Percentiles rank a stretch among this genome's conserved stretches.
Evolutionary conservation across 2,329 filamentous ascomycete species (phyloP).

Genomic region (Ascochyta rabiei): DNA sequence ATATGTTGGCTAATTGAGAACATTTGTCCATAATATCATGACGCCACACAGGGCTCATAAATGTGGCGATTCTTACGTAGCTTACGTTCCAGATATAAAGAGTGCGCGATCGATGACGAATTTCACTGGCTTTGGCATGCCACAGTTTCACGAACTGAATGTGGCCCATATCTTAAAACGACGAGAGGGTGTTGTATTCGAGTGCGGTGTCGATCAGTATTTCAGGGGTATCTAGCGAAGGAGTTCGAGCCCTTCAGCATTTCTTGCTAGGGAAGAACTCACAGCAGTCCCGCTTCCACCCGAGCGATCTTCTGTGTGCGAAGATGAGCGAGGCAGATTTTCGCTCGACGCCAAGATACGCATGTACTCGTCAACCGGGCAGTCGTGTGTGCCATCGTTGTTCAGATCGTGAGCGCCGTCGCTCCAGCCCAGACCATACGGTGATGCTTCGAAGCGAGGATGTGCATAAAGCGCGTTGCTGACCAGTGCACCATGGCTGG

Average conservation of each 20-base stretch:
- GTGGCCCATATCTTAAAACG: no score
- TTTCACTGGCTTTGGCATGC: no score
- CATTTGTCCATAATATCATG: no score
- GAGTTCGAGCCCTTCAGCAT: not conserved
- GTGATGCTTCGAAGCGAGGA: not conserved
- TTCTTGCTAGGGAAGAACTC: not conserved
- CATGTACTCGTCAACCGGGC: conserved; percentile 6
- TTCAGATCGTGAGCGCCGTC: conserved; percentile 6
- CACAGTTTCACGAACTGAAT: no score
- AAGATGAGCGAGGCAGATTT: conserved; percentile 2
- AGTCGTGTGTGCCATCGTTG: not conserved
- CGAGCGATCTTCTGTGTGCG: not conserved
- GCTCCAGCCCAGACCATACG: conserved; percentile 25
- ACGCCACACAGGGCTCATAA: no score
- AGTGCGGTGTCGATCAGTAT: not conserved
- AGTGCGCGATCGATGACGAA: no score
- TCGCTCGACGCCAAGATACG: conserved; percentile 13
- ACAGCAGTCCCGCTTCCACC: not conserved
- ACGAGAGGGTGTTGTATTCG: no score
- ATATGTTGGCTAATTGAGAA: no score
- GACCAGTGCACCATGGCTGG: conserved; percentile 5
- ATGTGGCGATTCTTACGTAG: no score
- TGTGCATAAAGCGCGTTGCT: conserved; percentile 15
- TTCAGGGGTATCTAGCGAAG: not conserved
- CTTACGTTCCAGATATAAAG: no score